Evolutionary conservation across 805 yeast species (phyloP).

Genomic region (Kluyveromyces siamensis): DNA sequence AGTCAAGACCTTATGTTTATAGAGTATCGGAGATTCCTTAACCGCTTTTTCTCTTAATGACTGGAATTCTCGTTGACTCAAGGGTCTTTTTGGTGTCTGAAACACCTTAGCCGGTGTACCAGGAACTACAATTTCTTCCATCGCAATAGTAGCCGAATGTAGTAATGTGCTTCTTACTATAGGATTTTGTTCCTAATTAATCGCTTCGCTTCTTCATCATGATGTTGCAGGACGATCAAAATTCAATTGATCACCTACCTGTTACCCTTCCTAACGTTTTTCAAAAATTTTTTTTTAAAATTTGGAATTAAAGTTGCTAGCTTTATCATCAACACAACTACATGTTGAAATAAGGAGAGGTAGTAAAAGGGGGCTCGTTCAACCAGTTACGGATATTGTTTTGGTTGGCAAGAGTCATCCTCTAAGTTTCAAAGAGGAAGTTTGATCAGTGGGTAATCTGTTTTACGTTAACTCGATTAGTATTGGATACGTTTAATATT

Average conservation of each 20-base stretch:
- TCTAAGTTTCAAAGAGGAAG: neutral
- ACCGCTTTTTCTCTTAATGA: constrained; percentile 15
- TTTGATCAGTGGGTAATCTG: neutral
- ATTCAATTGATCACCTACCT: neutral
- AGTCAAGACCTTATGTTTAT: constrained; percentile 15
- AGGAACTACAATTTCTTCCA: neutral
- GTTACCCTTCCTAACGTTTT: neutral
- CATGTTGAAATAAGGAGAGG: neutral
- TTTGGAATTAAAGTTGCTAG: neutral
- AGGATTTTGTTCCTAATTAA: neutral
- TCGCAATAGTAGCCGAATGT: too few relatives aligned
- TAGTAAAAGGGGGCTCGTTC: neutral
- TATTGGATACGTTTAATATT: neutral
- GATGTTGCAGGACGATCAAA: neutral
- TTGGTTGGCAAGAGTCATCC: neutral
- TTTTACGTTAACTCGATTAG: neutral
- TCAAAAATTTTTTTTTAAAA: neutral
- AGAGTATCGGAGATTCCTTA: constrained; percentile 22
- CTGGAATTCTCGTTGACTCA: constrained; percentile 15
- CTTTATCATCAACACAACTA: neutral
- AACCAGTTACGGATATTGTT: neutral
- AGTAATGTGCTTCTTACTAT: neutral
- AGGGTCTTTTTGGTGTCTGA: constrained; percentile 16
- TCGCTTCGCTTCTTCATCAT: neutral
- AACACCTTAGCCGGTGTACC: constrained; percentile 7